Base-by-base conservation (phyloP, 2,329 filamentous ascomycete genomes). In the Bertia moriformis region DNA sequence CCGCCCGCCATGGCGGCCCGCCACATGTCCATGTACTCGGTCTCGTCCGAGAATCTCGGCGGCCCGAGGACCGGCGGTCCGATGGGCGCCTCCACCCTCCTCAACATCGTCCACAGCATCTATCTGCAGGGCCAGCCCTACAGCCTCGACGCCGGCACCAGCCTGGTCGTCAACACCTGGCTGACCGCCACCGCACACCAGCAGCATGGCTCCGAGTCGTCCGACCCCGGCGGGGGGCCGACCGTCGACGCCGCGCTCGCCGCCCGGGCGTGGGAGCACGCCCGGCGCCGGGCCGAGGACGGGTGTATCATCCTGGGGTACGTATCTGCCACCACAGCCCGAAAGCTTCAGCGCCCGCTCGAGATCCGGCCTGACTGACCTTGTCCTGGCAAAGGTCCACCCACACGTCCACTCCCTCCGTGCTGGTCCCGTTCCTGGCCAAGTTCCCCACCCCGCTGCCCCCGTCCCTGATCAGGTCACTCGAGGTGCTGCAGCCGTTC, bases 91-190 rank as follows among this genome's bases (percentile, higher is more conserved):
- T 94, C 88, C 2, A 93, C 87, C 1, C 72, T 96, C 36, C 73
- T 98, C 41, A 96, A 96, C 61, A 76, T 85, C 41, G 71, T 95
- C 36, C 91, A 98, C 62, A 88, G 85, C 49, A 81, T 83, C 52
- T 96, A 93, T 58, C 72, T 84, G 37, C 77, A 83, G 3, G 78
- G 78, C 20, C 77, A 86, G 51, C 76, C 89, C n/a, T 91, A 93
- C 56, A 70, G 71, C 44, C 73, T 98, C 37, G 91, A 98, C 59
- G 79, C 87, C 37, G 86, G 85, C 48, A 91, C 88, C 22, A 94
- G 86, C 56, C 59, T 96, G 29, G 88, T 91, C 0, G 86, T 96
- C 47, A 96, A 96, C 62, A 95, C 88, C 41, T 95, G 88, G 88
- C 71, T 91, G 39, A 93, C 85, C 3, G 84, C 85, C 14, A 69